phyloP scores from a whole-genome alignment of 2,329 filamentous ascomycete genomes.

The Fusarium guadeloupense region DNA sequence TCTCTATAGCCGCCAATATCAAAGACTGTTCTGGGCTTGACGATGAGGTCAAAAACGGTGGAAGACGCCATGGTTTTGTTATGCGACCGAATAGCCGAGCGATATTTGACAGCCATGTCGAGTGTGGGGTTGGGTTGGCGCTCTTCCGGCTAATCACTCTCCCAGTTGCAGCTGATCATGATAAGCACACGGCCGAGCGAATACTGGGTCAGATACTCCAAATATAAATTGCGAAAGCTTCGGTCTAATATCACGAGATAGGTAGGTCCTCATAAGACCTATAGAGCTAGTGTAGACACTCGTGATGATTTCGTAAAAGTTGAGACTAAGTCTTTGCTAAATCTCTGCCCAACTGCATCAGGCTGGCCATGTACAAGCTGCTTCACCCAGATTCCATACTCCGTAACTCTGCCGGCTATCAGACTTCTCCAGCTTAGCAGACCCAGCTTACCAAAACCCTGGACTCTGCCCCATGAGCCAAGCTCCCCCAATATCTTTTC shows the following conservation, averaged over 20 bases:
- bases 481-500: constrained; percentile 9
- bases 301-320: not conserved
- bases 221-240: constrained; percentile 9
- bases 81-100: constrained; percentile 15
- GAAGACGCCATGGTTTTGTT: constrained; percentile 1
- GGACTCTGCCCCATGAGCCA: constrained; percentile 12
- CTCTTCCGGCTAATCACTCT: constrained; percentile 27
- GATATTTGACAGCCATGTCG: constrained; percentile 28
- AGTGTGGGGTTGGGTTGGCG: constrained; percentile 39
- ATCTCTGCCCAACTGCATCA: not conserved
- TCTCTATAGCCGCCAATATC: constrained; percentile 6
- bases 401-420: constrained; percentile 8
- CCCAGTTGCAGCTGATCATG: constrained; percentile 29
- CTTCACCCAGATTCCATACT: no score
- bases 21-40: constrained; percentile 14
- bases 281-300: not conserved
- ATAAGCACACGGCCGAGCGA: constrained; percentile 34
- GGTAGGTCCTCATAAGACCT: not conserved
- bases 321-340: not conserved
- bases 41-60: constrained; percentile 3
- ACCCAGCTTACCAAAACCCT: constrained; percentile 7
- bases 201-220: constrained; percentile 10
- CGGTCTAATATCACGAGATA: constrained; percentile 3
- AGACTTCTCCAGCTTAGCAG: constrained; percentile 14
- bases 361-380: not conserved